phyloP scores from a whole-genome alignment of 2,329 filamentous ascomycete genomes.

The Pseudogymnoascus sp. region DNA sequence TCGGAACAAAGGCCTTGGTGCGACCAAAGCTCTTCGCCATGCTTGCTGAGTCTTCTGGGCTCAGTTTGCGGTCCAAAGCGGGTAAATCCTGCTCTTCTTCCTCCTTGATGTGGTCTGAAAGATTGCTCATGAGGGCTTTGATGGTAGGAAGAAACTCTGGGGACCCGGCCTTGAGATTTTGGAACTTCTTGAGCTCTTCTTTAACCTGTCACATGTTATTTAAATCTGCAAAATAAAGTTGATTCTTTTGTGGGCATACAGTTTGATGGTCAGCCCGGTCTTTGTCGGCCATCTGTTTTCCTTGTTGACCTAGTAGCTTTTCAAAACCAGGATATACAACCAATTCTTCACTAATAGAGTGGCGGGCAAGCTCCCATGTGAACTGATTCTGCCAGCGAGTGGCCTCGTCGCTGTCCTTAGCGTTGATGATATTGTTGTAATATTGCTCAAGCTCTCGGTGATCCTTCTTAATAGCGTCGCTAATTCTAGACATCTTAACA shows the following conservation, averaged over 20 bases:
- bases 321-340: conserved; percentile 49
- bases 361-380: conserved; percentile 42
- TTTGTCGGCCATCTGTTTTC: conserved; percentile 38
- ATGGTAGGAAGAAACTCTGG: conserved; percentile 38
- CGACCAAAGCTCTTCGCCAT: not conserved
- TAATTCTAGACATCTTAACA: conserved; percentile 17
- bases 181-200: conserved; percentile 42
- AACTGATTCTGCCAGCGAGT: conserved; percentile 41
- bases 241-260: conserved; percentile 24
- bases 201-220: conserved; percentile 39
- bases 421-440: conserved; percentile 36
- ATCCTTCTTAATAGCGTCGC: conserved; percentile 32
- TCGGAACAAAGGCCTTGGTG: not conserved
- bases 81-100: conserved; percentile 45
- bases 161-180: conserved; percentile 36
- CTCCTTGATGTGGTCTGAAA: conserved; percentile 43
- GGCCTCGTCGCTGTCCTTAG: conserved; percentile 32
- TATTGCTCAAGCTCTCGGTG: conserved; percentile 33
- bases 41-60: conserved; percentile 19
- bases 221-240: not conserved
- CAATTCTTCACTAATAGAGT: conserved; percentile 42
- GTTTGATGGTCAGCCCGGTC: conserved; percentile 42
- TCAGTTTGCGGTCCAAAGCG: conserved; percentile 38
- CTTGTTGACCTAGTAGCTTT: conserved; percentile 37
- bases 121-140: conserved; percentile 36